Base-by-base conservation (phyloP, 1,284 basidiomycete species). In the Malassezia caprae region DNA sequence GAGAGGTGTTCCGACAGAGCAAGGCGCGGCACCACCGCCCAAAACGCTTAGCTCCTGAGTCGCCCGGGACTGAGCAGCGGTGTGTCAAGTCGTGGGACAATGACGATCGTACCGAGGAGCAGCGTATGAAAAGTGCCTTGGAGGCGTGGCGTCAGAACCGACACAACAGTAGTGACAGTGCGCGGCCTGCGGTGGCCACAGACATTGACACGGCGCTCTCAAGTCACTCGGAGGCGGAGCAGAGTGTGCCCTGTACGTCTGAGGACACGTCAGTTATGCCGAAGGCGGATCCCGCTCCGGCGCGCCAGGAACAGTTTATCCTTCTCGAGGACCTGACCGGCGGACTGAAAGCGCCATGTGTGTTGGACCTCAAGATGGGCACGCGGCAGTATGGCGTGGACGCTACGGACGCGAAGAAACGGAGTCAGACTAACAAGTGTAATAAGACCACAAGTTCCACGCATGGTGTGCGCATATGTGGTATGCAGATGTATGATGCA, bases 281-380 rank as follows among this genome's bases (percentile, higher is more conserved):
- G 11, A 24, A 13, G 23, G 11, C 21, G 17, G 24, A 24, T 8
- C 13, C 48, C 3, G 17, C 21, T 1, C 21, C 8, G 11, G 50
- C 35, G 13, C 83, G 91, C 15, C 90, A 94, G 76, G 90, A 96
- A 75, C 86, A 96, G 72, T 99, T 98, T 76, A 90, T 99, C 65
- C 81, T 98, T 60, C 93, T 99, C 88, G 93, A 99, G 76, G 94
- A 99, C 72, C 78, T 99, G 41, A 99, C 93, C 1, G 94, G 94
- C 19, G 80, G 87, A n/a, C 77, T 96, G 64, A 91, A 87, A 75
- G 83, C 83, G 49, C 89, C 94, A 3, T 99, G 93, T 72, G 94
- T 99, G 39, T 82, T 98, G 62, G 93, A 99, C 76, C 79, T 98
- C 67, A 99, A 98, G 80, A 98, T 98, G 93, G 93, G 93, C 12